Evolutionary conservation across 177 flowering plant genomes (phyloP).

Genomic region (Vitis hybrid): DNA sequence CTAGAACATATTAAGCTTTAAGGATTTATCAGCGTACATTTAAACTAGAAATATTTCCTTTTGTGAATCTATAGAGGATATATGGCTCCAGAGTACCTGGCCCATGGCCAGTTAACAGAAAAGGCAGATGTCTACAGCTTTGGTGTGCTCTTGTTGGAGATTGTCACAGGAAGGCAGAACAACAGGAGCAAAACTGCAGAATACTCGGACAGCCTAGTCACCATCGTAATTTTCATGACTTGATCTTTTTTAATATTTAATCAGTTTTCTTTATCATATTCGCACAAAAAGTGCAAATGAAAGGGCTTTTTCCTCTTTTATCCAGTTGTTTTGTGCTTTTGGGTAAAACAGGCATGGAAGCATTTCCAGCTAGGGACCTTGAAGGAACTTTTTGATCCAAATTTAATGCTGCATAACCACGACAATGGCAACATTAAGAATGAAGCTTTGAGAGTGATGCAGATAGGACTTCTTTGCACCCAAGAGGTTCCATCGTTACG

Average conservation of each 20-base stretch:
- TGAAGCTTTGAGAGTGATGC: slow-evolving; percentile 58
- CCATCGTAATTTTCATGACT: slow-evolving; percentile 39
- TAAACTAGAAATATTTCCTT: not conserved
- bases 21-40: not conserved
- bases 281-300: not conserved
- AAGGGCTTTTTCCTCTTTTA: not conserved
- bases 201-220: slow-evolving; percentile 63
- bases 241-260: not conserved
- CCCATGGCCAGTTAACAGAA: slow-evolving; percentile 57
- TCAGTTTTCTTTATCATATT: not conserved
- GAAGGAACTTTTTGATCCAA: slow-evolving; percentile 68
- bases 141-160: slow-evolving; percentile 82
- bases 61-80: slow-evolving; percentile 38
- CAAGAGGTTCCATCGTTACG: slow-evolving; percentile 71
- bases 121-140: slow-evolving; percentile 68
- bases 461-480: slow-evolving; percentile 78
- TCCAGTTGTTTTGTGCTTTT: not conserved
- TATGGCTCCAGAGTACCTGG: slow-evolving; percentile 71
- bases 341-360: slow-evolving; percentile 64
- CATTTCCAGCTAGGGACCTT: slow-evolving; percentile 54
- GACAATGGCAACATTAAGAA: slow-evolving; percentile 28
- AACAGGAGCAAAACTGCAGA: slow-evolving; percentile 59
- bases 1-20: not conserved
- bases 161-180: slow-evolving; percentile 67
- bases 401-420: slow-evolving; percentile 40